Evolutionary conservation across 805 yeast genomes (phyloP).

Genomic region (Cyberlindnera xylosilytica): DNA sequence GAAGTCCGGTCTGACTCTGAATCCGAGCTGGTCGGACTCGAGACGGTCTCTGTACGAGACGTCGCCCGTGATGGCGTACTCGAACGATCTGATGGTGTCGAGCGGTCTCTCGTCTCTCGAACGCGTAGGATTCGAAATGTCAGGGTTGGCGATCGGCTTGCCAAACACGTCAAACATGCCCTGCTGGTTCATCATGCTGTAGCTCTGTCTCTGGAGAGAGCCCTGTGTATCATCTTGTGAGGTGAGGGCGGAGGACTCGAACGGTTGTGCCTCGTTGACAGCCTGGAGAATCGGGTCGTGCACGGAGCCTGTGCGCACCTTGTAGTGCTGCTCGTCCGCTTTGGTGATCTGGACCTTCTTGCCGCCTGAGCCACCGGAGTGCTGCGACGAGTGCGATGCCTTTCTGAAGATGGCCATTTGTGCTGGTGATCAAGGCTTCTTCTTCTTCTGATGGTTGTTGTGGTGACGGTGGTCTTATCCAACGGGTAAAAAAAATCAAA

Average conservation of each 20-base stretch:
- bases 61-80: conserved; percentile 93
- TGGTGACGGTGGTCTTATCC: background rate
- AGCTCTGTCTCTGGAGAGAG: conserved; percentile 24
- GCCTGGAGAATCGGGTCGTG: conserved; percentile 93
- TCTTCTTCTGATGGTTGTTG: background rate
- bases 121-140: conserved; percentile 90
- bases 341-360: conserved; percentile 42
- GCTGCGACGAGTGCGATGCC: conserved; percentile 29
- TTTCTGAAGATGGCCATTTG: conserved; percentile 47
- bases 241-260: conserved; percentile 46
- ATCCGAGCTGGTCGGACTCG: conserved; percentile 77
- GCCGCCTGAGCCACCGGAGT: conserved; percentile 29
- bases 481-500: too few species aligned
- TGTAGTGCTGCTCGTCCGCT: conserved; percentile 52
- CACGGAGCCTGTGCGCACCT: conserved; percentile 63
- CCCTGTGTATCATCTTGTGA: conserved; percentile 14
- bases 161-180: conserved; percentile 85
- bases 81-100: conserved; percentile 92
- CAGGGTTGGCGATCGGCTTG: conserved; percentile 70
- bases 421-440: too few species aligned
- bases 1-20: conserved; percentile 80
- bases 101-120: conserved; percentile 93
- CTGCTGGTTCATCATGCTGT: conserved; percentile 42
- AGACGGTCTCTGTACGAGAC: conserved; percentile 70
- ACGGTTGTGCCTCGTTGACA: conserved; percentile 94